Conservation (phyloP, 768 basidiomycete species). For the Podaxis sp. region DNA sequence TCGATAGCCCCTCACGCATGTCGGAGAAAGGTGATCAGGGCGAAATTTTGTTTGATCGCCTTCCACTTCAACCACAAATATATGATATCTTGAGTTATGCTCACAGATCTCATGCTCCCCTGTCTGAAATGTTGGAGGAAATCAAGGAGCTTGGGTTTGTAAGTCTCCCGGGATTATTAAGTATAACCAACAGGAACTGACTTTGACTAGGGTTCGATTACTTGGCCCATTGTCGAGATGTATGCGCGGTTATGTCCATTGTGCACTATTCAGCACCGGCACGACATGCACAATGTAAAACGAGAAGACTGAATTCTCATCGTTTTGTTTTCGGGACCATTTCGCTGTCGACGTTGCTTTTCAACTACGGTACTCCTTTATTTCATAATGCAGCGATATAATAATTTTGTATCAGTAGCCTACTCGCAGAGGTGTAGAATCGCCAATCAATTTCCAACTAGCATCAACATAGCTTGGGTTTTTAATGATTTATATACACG, state of each 20-base stretch:
- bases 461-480: too few species aligned
- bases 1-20: slow-evolving; percentile 12
- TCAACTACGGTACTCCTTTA: background rate
- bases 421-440: background rate
- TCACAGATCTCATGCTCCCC: slow-evolving; percentile 57
- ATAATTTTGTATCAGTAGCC: background rate
- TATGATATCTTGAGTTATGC: slow-evolving; percentile 70
- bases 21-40: background rate
- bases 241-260: slow-evolving; percentile 63
- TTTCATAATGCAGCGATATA: background rate
- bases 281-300: slow-evolving; percentile 3
- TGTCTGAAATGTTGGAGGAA: slow-evolving; percentile 56
- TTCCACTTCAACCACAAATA: slow-evolving; percentile 67
- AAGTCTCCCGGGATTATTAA: slow-evolving; percentile 25
- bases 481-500: too few species aligned
- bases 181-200: background rate
- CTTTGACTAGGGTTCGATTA: slow-evolving; percentile 52
- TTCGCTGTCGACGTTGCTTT: background rate
- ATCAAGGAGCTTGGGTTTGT: slow-evolving; percentile 61
- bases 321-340: background rate
- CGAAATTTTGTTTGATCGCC: slow-evolving; percentile 48
- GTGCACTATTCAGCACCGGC: slow-evolving; percentile 28
- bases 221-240: slow-evolving; percentile 74
- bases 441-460: background rate
- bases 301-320: slow-evolving; percentile 7